phyloP scores from a whole-genome alignment of 2,329 filamentous ascomycete species.

The Fusarium metavorans region DNA sequence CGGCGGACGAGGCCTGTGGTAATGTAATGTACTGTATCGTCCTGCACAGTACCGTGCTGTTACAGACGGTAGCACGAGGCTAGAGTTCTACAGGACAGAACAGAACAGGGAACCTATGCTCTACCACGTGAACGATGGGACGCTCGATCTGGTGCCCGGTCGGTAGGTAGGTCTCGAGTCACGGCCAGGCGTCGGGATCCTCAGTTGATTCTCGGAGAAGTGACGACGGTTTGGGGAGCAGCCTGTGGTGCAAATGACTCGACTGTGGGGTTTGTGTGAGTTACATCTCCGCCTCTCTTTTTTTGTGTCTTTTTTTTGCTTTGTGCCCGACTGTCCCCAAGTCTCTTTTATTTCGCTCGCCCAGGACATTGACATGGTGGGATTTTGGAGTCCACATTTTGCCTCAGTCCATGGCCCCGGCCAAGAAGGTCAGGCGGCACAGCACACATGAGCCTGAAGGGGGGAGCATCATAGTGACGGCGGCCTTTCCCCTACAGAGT shows the following conservation, averaged over 20 bases:
- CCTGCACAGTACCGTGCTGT: neutral
- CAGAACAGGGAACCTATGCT: neutral
- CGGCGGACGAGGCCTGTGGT: slow-evolving; percentile 1
- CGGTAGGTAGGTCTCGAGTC: neutral
- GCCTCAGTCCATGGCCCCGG: neutral
- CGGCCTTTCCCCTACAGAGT: slow-evolving; percentile 7
- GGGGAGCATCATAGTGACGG: slow-evolving; percentile 32
- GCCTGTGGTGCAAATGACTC: slow-evolving; percentile 30
- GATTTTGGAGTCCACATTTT: neutral
- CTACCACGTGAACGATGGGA: slow-evolving; percentile 24
- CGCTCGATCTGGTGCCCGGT: neutral
- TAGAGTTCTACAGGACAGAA: slow-evolving; percentile 1
- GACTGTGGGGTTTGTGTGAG: slow-evolving; percentile 35
- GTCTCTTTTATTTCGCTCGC: neutral
- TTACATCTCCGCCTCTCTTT: slow-evolving; percentile 11
- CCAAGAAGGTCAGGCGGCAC: slow-evolving; percentile 33
- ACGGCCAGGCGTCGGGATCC: slow-evolving; percentile 13
- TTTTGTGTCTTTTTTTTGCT: neutral
- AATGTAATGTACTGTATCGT: neutral
- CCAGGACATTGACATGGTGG: neutral
- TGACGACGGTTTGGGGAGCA: slow-evolving; percentile 11
- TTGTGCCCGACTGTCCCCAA: slow-evolving; percentile 7
- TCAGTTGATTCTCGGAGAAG: slow-evolving; percentile 1
- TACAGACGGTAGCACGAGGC: neutral
- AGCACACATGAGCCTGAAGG: slow-evolving; percentile 27